Percentiles rank a stretch among this genome's conserved stretches.
phyloP scores from a whole-genome alignment of 345 rosid genomes.

The Populus alba region DNA sequence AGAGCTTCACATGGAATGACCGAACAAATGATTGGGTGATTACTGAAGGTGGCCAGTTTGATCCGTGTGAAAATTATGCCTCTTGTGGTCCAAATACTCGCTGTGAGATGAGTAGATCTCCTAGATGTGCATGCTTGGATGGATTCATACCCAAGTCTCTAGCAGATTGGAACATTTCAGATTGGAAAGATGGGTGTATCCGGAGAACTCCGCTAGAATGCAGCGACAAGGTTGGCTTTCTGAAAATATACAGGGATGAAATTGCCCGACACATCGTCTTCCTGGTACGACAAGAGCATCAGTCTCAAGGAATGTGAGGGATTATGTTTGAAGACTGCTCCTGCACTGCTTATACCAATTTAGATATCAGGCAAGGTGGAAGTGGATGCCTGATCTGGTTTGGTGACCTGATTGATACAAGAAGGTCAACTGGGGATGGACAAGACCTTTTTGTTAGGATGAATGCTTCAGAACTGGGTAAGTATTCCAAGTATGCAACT shows the following conservation, averaged over 20 bases:
- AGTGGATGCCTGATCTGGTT: too few species aligned
- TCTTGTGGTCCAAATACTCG: slow-evolving; percentile 8
- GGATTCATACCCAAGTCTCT: too few species aligned
- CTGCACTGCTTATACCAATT: slow-evolving; percentile 19
- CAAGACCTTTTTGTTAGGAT: slow-evolving; percentile 24
- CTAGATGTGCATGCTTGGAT: too few species aligned
- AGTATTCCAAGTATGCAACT: too few species aligned
- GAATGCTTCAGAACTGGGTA: too few species aligned
- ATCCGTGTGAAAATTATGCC: slow-evolving; percentile 17
- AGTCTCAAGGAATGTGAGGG: too few species aligned
- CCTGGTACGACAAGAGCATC: too few species aligned
- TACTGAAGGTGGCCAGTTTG: background rate
- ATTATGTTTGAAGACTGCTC: background rate
- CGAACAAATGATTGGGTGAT: background rate
- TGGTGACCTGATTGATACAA: slow-evolving; percentile 25
- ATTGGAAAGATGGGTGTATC: background rate
- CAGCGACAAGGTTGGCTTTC: too few species aligned
- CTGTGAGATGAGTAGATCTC: background rate
- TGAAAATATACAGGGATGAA: too few species aligned
- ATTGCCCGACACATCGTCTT: too few species aligned
- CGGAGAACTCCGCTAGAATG: too few species aligned
- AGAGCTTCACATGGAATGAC: background rate
- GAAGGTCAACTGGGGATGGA: slow-evolving; percentile 49
- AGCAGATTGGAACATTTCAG: too few species aligned
- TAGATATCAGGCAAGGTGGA: background rate